Conservation (phyloP, 163 green algal species). For the Picocystis sp. region DNA sequence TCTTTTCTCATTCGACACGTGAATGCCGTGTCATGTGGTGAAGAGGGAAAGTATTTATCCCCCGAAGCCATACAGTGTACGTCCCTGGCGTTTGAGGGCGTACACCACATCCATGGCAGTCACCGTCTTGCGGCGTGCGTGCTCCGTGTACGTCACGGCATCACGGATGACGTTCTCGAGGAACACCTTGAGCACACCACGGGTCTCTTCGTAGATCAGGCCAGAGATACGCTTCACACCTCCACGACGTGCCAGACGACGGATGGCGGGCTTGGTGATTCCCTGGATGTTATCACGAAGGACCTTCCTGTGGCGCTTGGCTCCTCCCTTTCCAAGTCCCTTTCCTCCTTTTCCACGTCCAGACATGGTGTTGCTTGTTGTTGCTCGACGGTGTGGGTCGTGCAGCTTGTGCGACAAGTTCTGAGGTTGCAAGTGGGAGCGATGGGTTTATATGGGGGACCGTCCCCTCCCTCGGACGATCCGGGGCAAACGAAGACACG, state of each 20-base stretch:
- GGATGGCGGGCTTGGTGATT: slow-evolving; percentile 85
- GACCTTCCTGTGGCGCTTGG: slow-evolving; percentile 88
- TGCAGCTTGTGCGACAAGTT: no score
- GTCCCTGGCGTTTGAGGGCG: slow-evolving; percentile 89
- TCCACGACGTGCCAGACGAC: slow-evolving; percentile 61
- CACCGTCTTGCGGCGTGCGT: slow-evolving; percentile 85
- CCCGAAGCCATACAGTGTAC: slow-evolving; percentile 86
- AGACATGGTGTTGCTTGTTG: slow-evolving; percentile 11
- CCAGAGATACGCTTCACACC: slow-evolving; percentile 68
- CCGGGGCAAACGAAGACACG: no score
- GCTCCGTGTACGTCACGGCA: slow-evolving; percentile 92
- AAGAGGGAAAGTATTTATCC: slow-evolving; percentile 14
- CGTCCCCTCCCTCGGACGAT: no score
- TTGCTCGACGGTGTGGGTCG: background rate
- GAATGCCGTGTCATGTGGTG: no score
- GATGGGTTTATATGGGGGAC: no score
- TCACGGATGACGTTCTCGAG: slow-evolving; percentile 92
- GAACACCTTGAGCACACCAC: slow-evolving; percentile 81
- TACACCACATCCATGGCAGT: slow-evolving; percentile 89
- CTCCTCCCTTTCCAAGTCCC: slow-evolving; percentile 80
- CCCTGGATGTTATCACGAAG: slow-evolving; percentile 87
- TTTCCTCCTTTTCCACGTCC: slow-evolving; percentile 73
- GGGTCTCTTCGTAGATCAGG: slow-evolving; percentile 97
- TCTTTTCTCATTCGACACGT: no score
- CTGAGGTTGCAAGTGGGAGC: no score